Evolutionary conservation across 2,329 filamentous ascomycete species (phyloP).

Genomic region (Sporothrix curviconia): DNA sequence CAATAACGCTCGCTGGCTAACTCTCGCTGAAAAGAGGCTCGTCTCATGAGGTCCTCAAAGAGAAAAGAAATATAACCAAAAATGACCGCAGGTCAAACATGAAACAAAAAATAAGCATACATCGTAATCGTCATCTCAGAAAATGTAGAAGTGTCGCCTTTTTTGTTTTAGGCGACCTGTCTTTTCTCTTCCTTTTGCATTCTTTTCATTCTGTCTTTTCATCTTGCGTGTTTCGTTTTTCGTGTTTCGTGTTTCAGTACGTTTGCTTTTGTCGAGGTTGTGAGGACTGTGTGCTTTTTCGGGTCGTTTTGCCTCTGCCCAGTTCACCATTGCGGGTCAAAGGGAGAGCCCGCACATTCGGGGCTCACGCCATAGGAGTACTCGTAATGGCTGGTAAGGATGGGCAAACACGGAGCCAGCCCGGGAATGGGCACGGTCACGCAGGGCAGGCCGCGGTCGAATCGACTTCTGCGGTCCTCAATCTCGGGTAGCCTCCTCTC

Average conservation of each 20-base stretch:
- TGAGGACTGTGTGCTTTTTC: too few species aligned
- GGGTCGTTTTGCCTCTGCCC: too few species aligned
- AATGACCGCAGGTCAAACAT: background rate
- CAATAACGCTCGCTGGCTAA: conserved; percentile 6
- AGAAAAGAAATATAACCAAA: background rate
- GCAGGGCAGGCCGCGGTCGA: conserved; percentile 40
- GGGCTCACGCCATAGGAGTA: conserved; percentile 20
- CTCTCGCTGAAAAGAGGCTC: background rate
- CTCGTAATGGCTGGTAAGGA: conserved; percentile 13
- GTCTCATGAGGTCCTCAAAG: background rate
- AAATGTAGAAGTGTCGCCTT: background rate
- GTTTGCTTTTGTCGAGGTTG: too few species aligned
- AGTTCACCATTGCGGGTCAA: conserved; percentile 6
- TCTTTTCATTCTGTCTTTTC: background rate
- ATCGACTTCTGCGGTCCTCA: conserved; percentile 42
- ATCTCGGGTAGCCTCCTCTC: conserved; percentile 42
- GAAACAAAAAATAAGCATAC: background rate
- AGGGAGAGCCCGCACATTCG: conserved; percentile 12
- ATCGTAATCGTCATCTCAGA: conserved; percentile 7
- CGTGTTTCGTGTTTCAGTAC: background rate
- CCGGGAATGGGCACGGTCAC: conserved; percentile 43
- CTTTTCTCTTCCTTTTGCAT: background rate
- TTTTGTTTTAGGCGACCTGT: background rate
- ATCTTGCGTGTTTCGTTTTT: background rate
- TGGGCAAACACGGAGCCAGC: conserved; percentile 38